Evolutionary conservation across 2,329 filamentous ascomycete species (phyloP).

Genomic region (Alternaria incomplexa): DNA sequence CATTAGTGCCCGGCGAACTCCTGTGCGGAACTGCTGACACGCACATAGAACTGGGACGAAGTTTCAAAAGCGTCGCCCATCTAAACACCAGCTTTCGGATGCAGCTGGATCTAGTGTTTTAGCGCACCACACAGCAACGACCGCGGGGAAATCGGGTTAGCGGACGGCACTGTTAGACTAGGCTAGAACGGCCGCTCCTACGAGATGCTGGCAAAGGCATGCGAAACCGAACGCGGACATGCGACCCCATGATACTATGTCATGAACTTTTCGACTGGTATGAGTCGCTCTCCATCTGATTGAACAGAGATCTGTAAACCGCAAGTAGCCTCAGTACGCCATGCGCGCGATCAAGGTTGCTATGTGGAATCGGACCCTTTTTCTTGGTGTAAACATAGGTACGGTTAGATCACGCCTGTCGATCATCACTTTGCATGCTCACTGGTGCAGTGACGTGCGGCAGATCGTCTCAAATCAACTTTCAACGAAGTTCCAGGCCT

Average conservation of each 20-base stretch:
- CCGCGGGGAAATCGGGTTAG: slow-evolving; percentile 45
- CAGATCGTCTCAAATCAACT: slow-evolving; percentile 19
- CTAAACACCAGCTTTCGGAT: slow-evolving; percentile 38
- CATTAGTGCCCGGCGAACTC: slow-evolving; percentile 34
- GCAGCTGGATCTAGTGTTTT: slow-evolving; percentile 40
- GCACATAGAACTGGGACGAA: slow-evolving; percentile 38
- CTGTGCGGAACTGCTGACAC: slow-evolving; percentile 40
- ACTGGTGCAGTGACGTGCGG: slow-evolving; percentile 21
- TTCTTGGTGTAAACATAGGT: slow-evolving; percentile 13
- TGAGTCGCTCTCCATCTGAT: slow-evolving; percentile 2
- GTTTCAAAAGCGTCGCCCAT: slow-evolving; percentile 41
- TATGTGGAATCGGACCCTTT: slow-evolving; percentile 13
- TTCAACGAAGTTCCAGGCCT: slow-evolving; percentile 35
- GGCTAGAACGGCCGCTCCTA: slow-evolving; percentile 36
- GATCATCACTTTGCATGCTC: slow-evolving; percentile 20
- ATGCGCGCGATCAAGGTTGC: slow-evolving; percentile 5
- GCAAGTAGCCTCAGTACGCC: slow-evolving; percentile 10
- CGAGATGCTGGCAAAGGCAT: slow-evolving; percentile 31
- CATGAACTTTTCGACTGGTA: slow-evolving; percentile 4
- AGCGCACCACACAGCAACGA: slow-evolving; percentile 40
- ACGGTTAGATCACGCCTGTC: slow-evolving; percentile 14
- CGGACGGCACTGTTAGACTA: slow-evolving; percentile 34
- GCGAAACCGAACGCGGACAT: slow-evolving; percentile 25
- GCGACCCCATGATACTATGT: slow-evolving; percentile 13
- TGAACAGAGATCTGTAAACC: neutral